Evolutionary conservation across 352 stramenopile genomes (phyloP).

Genomic region (Pythium brachiatum): DNA sequence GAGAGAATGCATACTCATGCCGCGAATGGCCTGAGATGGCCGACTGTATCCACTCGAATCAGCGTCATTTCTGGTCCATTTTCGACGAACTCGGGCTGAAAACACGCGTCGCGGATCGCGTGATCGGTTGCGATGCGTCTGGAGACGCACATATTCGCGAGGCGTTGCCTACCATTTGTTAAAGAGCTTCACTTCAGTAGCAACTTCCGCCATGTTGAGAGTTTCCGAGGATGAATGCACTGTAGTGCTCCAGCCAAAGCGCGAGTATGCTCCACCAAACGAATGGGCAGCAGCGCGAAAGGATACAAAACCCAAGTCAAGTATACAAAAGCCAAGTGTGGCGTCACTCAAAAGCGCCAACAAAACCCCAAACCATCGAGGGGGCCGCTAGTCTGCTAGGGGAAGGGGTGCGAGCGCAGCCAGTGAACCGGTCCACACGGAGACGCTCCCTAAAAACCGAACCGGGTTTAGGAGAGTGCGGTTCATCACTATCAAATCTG

Average conservation of each 20-base stretch:
- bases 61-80: constrained; percentile 16
- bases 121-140: background rate
- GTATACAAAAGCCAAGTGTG: constrained; percentile 48
- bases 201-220: constrained; percentile 92
- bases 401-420: constrained; percentile 21
- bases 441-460: background rate
- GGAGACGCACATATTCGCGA: constrained; percentile 13
- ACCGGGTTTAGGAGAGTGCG: constrained; percentile 6
- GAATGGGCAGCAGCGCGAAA: constrained; percentile 77
- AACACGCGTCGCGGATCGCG: constrained; percentile 1
- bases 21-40: background rate
- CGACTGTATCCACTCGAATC: constrained; percentile 1
- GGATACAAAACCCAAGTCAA: constrained; percentile 60
- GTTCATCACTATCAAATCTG: constrained; percentile 1
- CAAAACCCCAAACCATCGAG: background rate
- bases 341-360: background rate
- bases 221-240: constrained; percentile 85
- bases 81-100: background rate
- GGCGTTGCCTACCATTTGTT: constrained; percentile 88
- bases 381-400: constrained; percentile 12
- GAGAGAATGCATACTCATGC: background rate
- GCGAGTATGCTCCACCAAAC: constrained; percentile 46
- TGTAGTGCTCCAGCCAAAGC: constrained; percentile 19
- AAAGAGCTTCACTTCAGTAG: constrained; percentile 94
- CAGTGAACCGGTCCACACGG: constrained; percentile 27